Evolutionary conservation across 257 asterid species (phyloP).

Genomic region (Solanum stenotomum): DNA sequence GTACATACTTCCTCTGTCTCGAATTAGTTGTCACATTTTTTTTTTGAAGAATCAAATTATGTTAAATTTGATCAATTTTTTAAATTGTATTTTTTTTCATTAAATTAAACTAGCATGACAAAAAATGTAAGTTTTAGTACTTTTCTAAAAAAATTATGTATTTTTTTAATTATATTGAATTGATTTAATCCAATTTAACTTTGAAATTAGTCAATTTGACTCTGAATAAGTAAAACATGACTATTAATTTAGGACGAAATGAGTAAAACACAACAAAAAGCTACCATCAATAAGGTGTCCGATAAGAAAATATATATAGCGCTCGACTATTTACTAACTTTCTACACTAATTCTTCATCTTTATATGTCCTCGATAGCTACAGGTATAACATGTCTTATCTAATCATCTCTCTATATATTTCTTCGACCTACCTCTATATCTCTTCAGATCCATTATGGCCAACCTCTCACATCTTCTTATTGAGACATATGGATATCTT

Average conservation of each 20-base stretch:
- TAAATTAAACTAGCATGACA: no score
- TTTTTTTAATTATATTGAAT: no score
- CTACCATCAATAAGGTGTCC: background rate
- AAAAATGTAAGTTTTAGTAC: no score
- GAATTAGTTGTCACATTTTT: background rate
- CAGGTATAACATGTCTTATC: fast-evolving
- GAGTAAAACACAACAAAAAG: background rate
- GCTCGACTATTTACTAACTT: fast-evolving
- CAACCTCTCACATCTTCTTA: background rate
- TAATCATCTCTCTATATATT: background rate
- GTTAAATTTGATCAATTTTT: background rate
- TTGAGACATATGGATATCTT: background rate
- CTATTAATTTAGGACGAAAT: no score
- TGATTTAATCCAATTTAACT: background rate
- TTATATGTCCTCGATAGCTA: background rate
- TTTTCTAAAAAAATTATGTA: no score
- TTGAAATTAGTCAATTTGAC: background rate
- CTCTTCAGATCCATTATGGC: fast-evolving
- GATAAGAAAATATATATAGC: background rate
- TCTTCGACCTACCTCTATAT: background rate
- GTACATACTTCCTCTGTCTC: background rate
- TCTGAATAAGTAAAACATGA: background rate
- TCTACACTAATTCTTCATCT: background rate
- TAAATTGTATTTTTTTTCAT: no score
- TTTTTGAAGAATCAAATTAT: background rate